phyloP scores from a whole-genome alignment of 306 rosid species.

The Cucurbita pepo region DNA sequence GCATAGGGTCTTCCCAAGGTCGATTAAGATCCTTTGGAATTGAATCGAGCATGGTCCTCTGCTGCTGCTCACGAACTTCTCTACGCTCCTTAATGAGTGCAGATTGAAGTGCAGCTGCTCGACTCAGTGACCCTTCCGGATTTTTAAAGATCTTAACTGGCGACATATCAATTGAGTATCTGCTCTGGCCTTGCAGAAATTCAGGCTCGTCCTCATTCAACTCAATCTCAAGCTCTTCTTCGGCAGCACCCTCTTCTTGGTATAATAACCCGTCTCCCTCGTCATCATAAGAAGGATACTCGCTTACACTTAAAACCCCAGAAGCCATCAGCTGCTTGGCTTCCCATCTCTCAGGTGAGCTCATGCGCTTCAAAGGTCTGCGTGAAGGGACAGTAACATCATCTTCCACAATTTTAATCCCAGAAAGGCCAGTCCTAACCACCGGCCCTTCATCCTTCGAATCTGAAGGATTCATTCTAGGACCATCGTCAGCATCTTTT shows the following conservation, averaged over 20 bases:
- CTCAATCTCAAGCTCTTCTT: conserved; percentile 86
- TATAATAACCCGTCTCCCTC: conserved; percentile 68
- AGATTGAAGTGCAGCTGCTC: conserved; percentile 85
- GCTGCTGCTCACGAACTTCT: conserved; percentile 81
- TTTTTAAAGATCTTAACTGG: conserved; percentile 87
- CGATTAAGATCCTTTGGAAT: conserved; percentile 94
- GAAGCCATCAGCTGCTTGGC: conserved; percentile 83
- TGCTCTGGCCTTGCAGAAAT: conserved; percentile 72
- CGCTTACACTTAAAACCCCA: conserved; percentile 50
- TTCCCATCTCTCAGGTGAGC: conserved; percentile 90
- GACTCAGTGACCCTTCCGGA: conserved; percentile 78
- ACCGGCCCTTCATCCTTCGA: conserved; percentile 58
- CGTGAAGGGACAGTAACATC: conserved; percentile 35
- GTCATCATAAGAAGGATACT: conserved; percentile 67
- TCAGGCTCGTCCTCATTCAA: conserved; percentile 81
- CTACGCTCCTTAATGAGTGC: conserved; percentile 88
- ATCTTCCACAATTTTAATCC: conserved; percentile 74
- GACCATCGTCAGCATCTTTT: conserved; percentile 33
- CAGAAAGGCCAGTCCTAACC: conserved; percentile 65
- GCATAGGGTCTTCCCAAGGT: conserved; percentile 96
- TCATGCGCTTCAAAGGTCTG: conserved; percentile 81
- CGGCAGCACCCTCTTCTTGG: conserved; percentile 77
- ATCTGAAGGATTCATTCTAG: conserved; percentile 43
- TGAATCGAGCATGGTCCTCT: conserved; percentile 77
- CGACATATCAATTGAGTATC: conserved; percentile 74